Evolutionary conservation across 768 basidiomycete species (phyloP).

Genomic region (Flagelloscypha sp.): DNA sequence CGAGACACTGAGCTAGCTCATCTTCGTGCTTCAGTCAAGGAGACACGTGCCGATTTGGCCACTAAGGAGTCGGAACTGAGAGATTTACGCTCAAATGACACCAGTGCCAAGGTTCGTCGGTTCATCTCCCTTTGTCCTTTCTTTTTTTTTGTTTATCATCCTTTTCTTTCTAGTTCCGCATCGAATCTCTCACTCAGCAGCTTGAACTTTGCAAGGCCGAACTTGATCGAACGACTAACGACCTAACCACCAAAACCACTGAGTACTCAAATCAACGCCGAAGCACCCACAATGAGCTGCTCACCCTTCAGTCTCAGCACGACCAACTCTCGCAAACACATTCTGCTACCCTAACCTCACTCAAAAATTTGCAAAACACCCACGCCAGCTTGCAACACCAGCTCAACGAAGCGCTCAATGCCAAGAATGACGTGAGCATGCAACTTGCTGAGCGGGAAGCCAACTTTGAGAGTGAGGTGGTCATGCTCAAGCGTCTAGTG

Average conservation of each 20-base stretch:
- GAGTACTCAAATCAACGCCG: constrained; percentile 81
- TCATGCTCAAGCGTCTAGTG: constrained; percentile 65
- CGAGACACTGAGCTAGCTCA: constrained; percentile 55
- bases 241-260: constrained; percentile 66
- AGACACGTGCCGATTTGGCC: constrained; percentile 68
- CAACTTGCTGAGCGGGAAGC: constrained; percentile 82
- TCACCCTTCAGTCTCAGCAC: constrained; percentile 66
- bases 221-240: constrained; percentile 58
- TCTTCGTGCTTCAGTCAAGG: constrained; percentile 60
- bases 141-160: background rate
- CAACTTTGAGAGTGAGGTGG: constrained; percentile 71
- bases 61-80: constrained; percentile 57
- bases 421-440: constrained; percentile 66
- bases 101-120: constrained; percentile 58
- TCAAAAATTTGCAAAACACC: constrained; percentile 66
- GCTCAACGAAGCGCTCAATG: constrained; percentile 66
- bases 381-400: constrained; percentile 67
- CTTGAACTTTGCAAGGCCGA: constrained; percentile 71
- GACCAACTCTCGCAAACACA: constrained; percentile 66
- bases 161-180: constrained; percentile 56
- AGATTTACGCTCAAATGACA: constrained; percentile 66
- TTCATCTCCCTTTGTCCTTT: constrained; percentile 4
- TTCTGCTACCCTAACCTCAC: constrained; percentile 54
- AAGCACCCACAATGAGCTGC: constrained; percentile 69
- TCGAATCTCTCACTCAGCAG: constrained; percentile 79